Evolutionary conservation across 345 rosid genomes (phyloP), one percentile per base, ranked within the genome.

Genomic region (Garcia nutans): DNA sequence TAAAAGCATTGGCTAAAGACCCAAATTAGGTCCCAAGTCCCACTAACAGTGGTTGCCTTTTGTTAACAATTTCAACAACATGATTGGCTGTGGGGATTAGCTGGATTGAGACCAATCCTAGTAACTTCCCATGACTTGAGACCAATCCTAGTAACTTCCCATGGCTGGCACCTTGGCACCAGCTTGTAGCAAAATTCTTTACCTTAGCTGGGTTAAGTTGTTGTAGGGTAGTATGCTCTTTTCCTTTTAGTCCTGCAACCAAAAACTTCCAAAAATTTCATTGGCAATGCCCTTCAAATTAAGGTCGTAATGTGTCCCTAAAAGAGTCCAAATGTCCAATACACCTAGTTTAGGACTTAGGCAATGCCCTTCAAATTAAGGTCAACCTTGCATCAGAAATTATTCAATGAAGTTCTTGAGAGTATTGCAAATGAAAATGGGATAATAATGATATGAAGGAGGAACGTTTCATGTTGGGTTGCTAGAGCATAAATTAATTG

Each of bases 81-180:
- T 61, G 44, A 75, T 72, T 72, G 77, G 31, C 22, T 60, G 79
- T 60, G 60, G 67, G 78, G 79, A 69, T 47, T n/a, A 68, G 71
- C 55, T 45, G 57, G 80, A 23, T 10, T 16, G 3, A 54, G 22
- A 74, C 76, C 68, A 22, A 59, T 76, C 45, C 52, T 55, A 10
- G 65, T 49, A 23, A 73, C 31, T 17, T 28, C 23, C 37, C 28
- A 22, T 31, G 56, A 73, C 78, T 58, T n/a, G n/a, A n/a, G 64
- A 74, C 76, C 68, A 22, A 59, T 76, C 45, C 52, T 55, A 10
- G 65, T 47, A 23, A 73, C 31, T 17, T 28, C 23, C 37, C 28
- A 22, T 31, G 56, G 76, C 78, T 58, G 69, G 73, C 72, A 65
- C 63, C 54, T 58, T 71, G 70, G 74, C 79, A 59, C 44, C 55